Conservation (phyloP, 2,329 filamentous ascomycete species). For the Nigrospora sphaerica region DNA sequence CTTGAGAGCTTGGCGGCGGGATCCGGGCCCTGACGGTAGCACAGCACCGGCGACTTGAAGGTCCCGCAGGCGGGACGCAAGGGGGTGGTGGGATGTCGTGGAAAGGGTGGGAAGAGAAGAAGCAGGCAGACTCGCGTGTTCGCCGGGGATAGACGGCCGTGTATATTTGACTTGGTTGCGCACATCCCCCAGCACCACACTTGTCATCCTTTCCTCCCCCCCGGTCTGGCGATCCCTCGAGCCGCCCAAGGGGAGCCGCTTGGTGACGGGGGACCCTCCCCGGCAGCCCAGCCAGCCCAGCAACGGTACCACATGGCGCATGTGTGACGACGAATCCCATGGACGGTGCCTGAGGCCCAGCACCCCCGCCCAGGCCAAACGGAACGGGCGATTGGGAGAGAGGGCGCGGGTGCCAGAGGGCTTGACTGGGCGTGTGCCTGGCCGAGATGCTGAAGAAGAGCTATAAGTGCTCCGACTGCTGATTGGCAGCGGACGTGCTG, state of each 20-base stretch:
- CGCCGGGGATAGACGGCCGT: neutral
- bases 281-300: no score
- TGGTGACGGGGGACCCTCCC: neutral
- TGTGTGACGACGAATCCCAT: no score
- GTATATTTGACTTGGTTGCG: neutral
- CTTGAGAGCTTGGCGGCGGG: neutral
- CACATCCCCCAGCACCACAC: neutral
- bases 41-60: neutral
- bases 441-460: no score
- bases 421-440: no score
- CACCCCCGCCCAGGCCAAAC: no score
- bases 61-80: neutral
- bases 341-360: no score
- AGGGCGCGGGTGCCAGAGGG: no score
- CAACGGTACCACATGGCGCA: no score
- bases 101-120: neutral
- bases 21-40: neutral
- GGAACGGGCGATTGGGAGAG: no score
- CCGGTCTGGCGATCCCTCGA: neutral
- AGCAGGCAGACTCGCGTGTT: neutral
- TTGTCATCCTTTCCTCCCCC: neutral
- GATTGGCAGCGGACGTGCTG: no score
- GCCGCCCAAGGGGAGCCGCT: constrained; percentile 3
- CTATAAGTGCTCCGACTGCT: no score
- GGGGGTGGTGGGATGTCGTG: neutral